Evolutionary conservation across 2,329 filamentous ascomycete species (phyloP).

Genomic region (Xylariaceae sp.): DNA sequence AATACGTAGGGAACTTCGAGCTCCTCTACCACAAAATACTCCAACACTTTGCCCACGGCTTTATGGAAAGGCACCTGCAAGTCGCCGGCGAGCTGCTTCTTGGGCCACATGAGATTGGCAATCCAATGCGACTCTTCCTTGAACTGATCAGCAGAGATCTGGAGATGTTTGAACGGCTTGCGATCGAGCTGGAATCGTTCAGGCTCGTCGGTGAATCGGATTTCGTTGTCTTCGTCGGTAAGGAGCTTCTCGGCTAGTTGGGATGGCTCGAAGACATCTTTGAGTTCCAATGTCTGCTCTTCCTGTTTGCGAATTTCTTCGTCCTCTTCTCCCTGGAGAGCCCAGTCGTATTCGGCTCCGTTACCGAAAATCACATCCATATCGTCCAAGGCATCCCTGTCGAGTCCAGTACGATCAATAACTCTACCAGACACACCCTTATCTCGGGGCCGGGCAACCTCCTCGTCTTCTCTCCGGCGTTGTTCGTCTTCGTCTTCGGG

Average conservation of each 20-base stretch:
- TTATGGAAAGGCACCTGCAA: conserved; percentile 78
- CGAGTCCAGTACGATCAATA: conserved; percentile 76
- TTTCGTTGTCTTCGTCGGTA: conserved; percentile 90
- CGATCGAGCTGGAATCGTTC: conserved; percentile 92
- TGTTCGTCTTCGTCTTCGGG: conserved; percentile 80
- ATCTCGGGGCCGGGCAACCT: conserved; percentile 76
- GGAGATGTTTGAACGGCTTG: conserved; percentile 77
- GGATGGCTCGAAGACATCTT: conserved; percentile 96
- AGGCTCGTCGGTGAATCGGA: conserved; percentile 82
- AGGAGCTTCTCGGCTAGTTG: conserved; percentile 91
- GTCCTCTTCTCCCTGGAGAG: conserved; percentile 79
- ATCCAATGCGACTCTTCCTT: conserved; percentile 92
- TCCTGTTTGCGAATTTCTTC: conserved; percentile 73
- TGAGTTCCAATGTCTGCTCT: conserved; percentile 82
- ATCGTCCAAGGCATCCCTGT: conserved; percentile 89
- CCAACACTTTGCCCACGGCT: conserved; percentile 83
- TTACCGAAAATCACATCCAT: conserved; percentile 96
- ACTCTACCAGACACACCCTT: conserved; percentile 62
- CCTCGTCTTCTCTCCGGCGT: conserved; percentile 74
- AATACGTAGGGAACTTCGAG: conserved; percentile 97
- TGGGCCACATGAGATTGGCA: conserved; percentile 79
- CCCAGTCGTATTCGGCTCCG: conserved; percentile 94
- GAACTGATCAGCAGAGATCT: conserved; percentile 77
- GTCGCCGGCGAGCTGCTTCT: conserved; percentile 68
- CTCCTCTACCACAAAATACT: conserved; percentile 91